Base-by-base conservation (phyloP, 495 filamentous ascomycete genomes). In the Daldinia grandis region DNA sequence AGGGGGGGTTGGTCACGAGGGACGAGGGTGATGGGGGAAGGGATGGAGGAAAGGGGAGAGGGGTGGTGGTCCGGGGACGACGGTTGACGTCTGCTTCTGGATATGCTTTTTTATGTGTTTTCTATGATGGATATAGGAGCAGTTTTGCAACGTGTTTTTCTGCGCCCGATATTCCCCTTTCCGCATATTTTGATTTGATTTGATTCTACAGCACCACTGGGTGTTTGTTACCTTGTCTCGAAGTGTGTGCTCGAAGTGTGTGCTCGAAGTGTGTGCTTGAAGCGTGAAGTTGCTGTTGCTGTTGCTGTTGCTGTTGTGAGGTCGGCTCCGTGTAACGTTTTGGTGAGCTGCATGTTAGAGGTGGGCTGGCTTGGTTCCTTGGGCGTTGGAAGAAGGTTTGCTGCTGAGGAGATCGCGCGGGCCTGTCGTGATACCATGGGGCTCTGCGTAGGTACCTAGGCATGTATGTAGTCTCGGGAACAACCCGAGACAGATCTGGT, bases 71-170 rank as follows among this genome's bases (percentile, higher is more conserved):
- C 44, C n/a, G n/a, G 56, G 61, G 55, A 53, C 15, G 49, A 47
- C 38, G 61, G 55, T 56, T 30, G 47, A 57, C 19, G 50, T 68
- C 64, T 49, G 51, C 49, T 53, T 64, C 51, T 62, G 44, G 25
- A 40, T 28, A 54, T 64, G 37, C 27, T 58, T 66, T 33, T 56
- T 56, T 15, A 9, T 60, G 59, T 40, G 33, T 47, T 58, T 56
- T 62, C 55, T 25, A 64, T 38, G 62, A 42, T 71, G 68, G 68
- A 71, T 64, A 64, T 70, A 71, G 68, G 62, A 57, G 57, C 64
- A 55, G 63, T 56, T 61, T 31, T 59, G 54, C 59, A 30, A 60
- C 30, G 44, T 63, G 24, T 68, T 40, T 60, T 51, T 59, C 62
- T 72, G 58, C 59, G 25, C 40, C 63, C 57, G 49, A 66, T 62